These are phyloP conservation scores for Aciculosporium take DNA, from an alignment of 2,329 filamentous ascomycete species.

Conservation along the genomic window DNA sequence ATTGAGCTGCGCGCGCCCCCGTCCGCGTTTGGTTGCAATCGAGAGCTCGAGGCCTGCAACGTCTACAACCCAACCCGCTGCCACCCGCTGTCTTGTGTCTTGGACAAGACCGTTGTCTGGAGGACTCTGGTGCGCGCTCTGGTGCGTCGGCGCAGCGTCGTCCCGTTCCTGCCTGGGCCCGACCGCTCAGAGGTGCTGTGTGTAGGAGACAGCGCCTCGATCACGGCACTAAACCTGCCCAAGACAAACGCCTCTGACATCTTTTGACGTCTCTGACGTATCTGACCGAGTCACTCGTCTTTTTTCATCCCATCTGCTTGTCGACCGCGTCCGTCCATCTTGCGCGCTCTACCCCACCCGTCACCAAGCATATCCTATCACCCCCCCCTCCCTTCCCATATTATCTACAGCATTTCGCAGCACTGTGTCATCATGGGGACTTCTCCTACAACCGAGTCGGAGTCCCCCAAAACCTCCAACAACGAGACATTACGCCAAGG, in stretches of 20 bases:
- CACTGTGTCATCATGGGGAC: constrained; percentile 36
- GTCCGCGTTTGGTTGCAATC: constrained; percentile 4
- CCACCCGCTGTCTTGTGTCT: constrained; percentile 1
- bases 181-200: constrained; percentile 2
- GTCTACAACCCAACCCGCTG: too few species aligned
- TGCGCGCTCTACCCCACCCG: constrained; percentile 14
- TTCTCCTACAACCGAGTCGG: constrained; percentile 29
- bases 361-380: constrained; percentile 10
- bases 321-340: constrained; percentile 8
- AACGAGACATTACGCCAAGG: constrained; percentile 29
- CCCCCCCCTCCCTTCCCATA: background rate
- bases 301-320: constrained; percentile 12
- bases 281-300: constrained; percentile 26
- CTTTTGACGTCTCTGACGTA: constrained; percentile 16
- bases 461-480: constrained; percentile 33
- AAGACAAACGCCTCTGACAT: constrained; percentile 9
- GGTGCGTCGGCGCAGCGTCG: constrained; percentile 4
- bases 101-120: too few species aligned
- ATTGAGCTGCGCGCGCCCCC: constrained; percentile 3
- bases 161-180: background rate
- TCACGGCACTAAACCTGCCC: background rate
- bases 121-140: too few species aligned
- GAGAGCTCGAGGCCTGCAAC: constrained; percentile 1
- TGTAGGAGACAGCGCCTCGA: constrained; percentile 6
- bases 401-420: constrained; percentile 27